Evolutionary conservation across 441 rosid species (phyloP).

Genomic region (Daphne laureola): DNA sequence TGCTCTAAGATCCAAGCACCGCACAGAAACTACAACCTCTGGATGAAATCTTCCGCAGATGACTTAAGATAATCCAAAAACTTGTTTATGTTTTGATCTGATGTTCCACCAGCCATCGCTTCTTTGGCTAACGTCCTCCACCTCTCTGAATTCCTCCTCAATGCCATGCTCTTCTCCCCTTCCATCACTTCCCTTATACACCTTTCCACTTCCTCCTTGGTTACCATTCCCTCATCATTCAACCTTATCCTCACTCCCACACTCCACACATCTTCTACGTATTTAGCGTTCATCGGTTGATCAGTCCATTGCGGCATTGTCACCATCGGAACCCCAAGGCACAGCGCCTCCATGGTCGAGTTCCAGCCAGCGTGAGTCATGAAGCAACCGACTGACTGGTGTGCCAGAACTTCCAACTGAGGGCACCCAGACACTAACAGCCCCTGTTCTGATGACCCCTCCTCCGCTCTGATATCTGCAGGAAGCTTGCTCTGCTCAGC

Average conservation of each 20-base stretch:
- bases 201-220: constrained; percentile 23
- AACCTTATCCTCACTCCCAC: constrained; percentile 31
- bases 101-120: constrained; percentile 46
- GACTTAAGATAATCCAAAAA: constrained; percentile 22
- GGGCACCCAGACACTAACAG: constrained; percentile 40
- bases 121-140: constrained; percentile 35
- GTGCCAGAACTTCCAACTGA: constrained; percentile 42
- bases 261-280: constrained; percentile 42
- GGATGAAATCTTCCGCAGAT: background rate
- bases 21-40: too few relatives aligned
- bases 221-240: constrained; percentile 24
- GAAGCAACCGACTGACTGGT: constrained; percentile 45
- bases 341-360: constrained; percentile 42
- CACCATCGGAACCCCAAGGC: constrained; percentile 50
- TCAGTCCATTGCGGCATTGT: constrained; percentile 55
- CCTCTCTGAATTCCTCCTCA: constrained; percentile 31
- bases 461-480: constrained; percentile 25
- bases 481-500: constrained; percentile 38
- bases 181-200: constrained; percentile 39
- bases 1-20: too few relatives aligned
- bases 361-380: constrained; percentile 66
- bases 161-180: constrained; percentile 33
- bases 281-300: constrained; percentile 43
- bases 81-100: constrained; percentile 35
- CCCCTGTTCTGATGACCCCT: constrained; percentile 31